A percentile compares a stretch with the other conserved stretches of the same genome.
Evolutionary conservation across 805 yeast genomes (phyloP).

Genomic region (Starmerella khaoyaiensis): DNA sequence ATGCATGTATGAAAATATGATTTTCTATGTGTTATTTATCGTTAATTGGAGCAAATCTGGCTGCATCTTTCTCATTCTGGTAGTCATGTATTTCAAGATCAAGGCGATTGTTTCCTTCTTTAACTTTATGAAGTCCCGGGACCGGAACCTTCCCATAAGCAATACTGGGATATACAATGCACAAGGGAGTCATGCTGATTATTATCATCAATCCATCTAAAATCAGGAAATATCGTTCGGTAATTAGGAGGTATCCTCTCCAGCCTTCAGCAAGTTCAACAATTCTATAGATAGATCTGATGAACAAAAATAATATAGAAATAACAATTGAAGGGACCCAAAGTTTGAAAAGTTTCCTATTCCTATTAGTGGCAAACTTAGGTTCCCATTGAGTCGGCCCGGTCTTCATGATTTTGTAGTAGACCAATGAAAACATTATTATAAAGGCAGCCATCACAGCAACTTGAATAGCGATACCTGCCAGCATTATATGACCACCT

Average conservation of each 20-base stretch:
- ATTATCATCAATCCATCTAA: constrained; percentile 53
- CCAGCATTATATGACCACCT: constrained; percentile 64
- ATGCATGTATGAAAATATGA: no score
- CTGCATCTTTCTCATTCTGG: no score
- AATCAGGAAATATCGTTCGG: constrained; percentile 45
- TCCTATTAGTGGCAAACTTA: constrained; percentile 13
- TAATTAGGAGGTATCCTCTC: constrained; percentile 48
- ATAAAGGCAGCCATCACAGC: constrained; percentile 52
- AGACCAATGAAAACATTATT: constrained; percentile 36
- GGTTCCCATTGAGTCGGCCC: constrained; percentile 16
- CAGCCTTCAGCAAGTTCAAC: constrained; percentile 64
- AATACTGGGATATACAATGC: constrained; percentile 52
- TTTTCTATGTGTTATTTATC: no score
- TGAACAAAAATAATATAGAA: constrained; percentile 42
- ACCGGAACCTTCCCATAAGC: constrained; percentile 33
- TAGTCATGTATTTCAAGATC: no score
- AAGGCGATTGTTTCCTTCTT: no score
- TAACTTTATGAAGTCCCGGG: constrained; percentile 21
- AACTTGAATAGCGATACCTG: constrained; percentile 69
- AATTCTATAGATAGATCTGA: constrained; percentile 61
- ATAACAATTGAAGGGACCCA: constrained; percentile 22
- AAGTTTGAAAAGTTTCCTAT: constrained; percentile 18
- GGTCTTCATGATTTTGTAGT: constrained; percentile 7
- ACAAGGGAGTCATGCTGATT: constrained; percentile 35
- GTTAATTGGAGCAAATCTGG: no score